Evolutionary conservation across 2,329 filamentous ascomycete species (phyloP), one percentile per base, ranked within the genome.

Genomic region (Colletotrichum euphorbiae): DNA sequence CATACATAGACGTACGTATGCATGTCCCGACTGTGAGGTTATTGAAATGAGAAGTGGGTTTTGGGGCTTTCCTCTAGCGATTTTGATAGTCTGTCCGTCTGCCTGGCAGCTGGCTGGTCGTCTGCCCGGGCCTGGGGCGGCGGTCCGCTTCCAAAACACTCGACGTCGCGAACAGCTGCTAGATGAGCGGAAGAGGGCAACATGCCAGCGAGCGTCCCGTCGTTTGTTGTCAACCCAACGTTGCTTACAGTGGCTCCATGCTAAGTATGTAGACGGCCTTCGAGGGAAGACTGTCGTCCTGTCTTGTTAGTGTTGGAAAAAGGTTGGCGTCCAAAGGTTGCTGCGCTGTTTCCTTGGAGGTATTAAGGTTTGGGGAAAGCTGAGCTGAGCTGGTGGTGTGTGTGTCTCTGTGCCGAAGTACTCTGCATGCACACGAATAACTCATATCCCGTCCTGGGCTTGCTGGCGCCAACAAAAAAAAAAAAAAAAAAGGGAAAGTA

Each of bases 1-100:
- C 63, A 38, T 55, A 67, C 63, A 57, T 62, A 62, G 33, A 56
- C 63, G 46, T 55, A 67, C 63, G 63, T 62, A 56, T 40, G 45
- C 59, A 43, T 61, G 46, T 33, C 19, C 55, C 40, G 50, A 19
- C 24, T 15, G 31, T 24, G 43, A 52, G 36, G 48, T 51, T 51
- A 61, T 51, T 40, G 45, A 67, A 63, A 63, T 63, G 51, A 57
- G 28, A 6, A 28, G 51, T 51, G 64, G 45, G 31, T 52, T 56
- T 40, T 28, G 36, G 43, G 43, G 50, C 36, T 40, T 19, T 38
- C 33, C 43, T 56, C 58, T 56, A 67, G 63, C 3, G 63, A 33
- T 42, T 43, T 50, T 28, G 56, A 38, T 50, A 24, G 50, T 51
- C 17, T 51, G 21, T 61, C 56, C 62, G 24, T 40, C 51, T 46